Conservation (phyloP, 768 basidiomycete species). For the Mycena floridula region DNA sequence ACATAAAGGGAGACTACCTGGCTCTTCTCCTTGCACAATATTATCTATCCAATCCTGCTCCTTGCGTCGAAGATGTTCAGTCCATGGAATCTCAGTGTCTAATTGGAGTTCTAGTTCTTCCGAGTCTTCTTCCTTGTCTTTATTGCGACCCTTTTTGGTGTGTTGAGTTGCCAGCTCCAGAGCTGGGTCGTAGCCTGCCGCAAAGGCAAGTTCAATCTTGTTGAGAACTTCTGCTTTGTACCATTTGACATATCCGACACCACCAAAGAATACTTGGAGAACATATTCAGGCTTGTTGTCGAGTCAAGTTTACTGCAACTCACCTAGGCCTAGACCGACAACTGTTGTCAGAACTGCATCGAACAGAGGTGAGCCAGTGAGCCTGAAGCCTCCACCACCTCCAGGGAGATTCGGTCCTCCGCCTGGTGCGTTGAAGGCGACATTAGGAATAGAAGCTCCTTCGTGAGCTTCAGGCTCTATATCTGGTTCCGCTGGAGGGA, state of each 20-base stretch:
- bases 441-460: constrained; percentile 27
- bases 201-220: constrained; percentile 81
- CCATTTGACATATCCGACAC: constrained; percentile 67
- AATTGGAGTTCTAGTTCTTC: constrained; percentile 25
- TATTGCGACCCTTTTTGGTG: constrained; percentile 27
- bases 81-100: constrained; percentile 44
- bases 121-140: constrained; percentile 21
- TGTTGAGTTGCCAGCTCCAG: constrained; percentile 60
- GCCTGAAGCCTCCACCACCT: constrained; percentile 21
- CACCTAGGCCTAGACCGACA: constrained; percentile 57
- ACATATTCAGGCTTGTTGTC: background rate
- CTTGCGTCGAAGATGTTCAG: constrained; percentile 58
- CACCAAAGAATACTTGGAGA: constrained; percentile 57
- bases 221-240: constrained; percentile 79
- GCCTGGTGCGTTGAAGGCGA: constrained; percentile 39
- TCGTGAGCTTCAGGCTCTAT: constrained; percentile 34
- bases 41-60: constrained; percentile 75
- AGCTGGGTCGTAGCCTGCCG: constrained; percentile 76
- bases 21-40: constrained; percentile 69
- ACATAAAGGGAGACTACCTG: background rate
- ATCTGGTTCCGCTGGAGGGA: background rate
- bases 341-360: constrained; percentile 56
- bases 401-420: constrained; percentile 28
- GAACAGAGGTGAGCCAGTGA: constrained; percentile 36
- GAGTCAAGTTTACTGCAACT: constrained; percentile 14